Base-by-base conservation (phyloP, 2,329 filamentous ascomycete genomes). In the Scedosporium apiospermum region DNA sequence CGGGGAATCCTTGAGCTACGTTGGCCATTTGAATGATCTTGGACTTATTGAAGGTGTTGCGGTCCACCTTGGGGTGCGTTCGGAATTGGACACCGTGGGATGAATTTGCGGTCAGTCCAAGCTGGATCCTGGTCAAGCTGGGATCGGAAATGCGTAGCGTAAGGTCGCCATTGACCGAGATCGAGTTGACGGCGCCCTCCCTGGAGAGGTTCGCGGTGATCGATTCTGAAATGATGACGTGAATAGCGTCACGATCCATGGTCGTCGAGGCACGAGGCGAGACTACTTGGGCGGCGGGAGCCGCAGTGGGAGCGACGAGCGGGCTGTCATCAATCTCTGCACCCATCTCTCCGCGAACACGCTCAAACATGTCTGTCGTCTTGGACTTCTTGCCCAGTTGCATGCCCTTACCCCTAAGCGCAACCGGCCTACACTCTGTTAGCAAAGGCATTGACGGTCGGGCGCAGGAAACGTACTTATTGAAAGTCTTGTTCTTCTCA, bases 361-460 rank as follows among this genome's bases (percentile, higher is more conserved):
- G 90, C 76, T 98, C 93, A 73, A 96, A 98, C 82, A 98, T 96
- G 74, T 96, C 93, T 34, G 90, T 96, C 23, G 91, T 93, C 81
- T 98, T 98, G 65, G 91, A 96, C 80, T 99, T 99, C 82, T 98
- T 98, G 76, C 95, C 95, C 63, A 99, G 82, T 76, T 98, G 93
- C 96, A 99, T 99, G 68, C 95, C 95, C 81, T 99, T 99, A 70
- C 91, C 92, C 77, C 96, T 91, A 64, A 88, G 84, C 60, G 90
- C 85, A 70, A 85, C 73, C 60, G 82, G 78, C 71, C 80, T 85
- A 66, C 62, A 55, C 60, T n/a, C 41, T 44, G 63, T 65, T 64
- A 65, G 60, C 42, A 21, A 58, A 53, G 23, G 9, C 30, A 12
- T 61, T 66, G 49, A 65, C 61, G 4, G 55, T 12, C 26, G 26